Conservation (phyloP, 306 rosid species). For the Gleditsia sinensis region DNA sequence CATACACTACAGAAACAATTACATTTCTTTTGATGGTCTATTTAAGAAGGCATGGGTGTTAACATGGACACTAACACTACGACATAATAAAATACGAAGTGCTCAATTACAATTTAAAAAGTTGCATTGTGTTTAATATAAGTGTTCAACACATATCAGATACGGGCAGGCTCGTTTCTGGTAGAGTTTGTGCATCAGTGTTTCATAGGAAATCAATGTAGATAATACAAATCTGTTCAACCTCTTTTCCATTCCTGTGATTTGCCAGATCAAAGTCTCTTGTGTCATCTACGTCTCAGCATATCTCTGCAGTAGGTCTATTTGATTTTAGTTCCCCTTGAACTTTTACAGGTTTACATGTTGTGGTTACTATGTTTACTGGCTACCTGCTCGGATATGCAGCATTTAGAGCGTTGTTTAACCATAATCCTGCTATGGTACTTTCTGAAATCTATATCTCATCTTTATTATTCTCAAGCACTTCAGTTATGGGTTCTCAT, state of each 20-base stretch:
- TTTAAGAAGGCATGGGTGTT: too few species aligned
- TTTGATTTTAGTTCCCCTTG: conserved; percentile 11
- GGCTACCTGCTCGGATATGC: conserved; percentile 79
- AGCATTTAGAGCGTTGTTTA: conserved; percentile 82
- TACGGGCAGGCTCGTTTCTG: too few species aligned
- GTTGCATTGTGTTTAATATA: too few species aligned
- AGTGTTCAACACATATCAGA: too few species aligned
- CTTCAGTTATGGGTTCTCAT: conserved; percentile 16
- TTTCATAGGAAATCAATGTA: conserved; percentile 8
- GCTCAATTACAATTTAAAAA: too few species aligned
- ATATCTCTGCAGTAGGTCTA: conserved; percentile 2
- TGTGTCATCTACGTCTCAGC: neutral
- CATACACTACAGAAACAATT: neutral
- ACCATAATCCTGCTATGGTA: conserved; percentile 79
- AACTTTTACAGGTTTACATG: conserved; percentile 76
- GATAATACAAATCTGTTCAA: conserved; percentile 4
- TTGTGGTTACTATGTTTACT: conserved; percentile 79
- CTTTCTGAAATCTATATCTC: conserved; percentile 15
- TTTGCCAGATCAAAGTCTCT: conserved; percentile 6
- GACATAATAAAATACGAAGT: too few species aligned
- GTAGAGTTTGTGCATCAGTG: too few species aligned
- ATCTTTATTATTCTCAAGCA: neutral
- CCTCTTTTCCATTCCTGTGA: neutral
- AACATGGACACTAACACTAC: too few species aligned
- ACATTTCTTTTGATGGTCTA: too few species aligned